Evolutionary conservation across 2,329 filamentous ascomycete genomes (phyloP), one percentile per base, ranked within the genome.

Genomic region (Clonostachys rhizophaga): DNA sequence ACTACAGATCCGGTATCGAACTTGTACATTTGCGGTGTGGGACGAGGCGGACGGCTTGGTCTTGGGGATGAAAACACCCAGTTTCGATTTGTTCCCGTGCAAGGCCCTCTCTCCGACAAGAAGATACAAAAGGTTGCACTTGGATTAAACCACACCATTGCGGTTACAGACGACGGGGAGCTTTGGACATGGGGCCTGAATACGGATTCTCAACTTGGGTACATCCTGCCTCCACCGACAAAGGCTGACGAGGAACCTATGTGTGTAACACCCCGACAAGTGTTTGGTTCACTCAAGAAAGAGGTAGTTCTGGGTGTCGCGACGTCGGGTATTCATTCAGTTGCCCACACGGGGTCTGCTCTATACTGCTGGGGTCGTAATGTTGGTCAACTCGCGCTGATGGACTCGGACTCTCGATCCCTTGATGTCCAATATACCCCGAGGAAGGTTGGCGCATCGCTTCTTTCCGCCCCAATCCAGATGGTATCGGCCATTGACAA

Each of bases 331-430:
- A 84, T 95, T 37, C 94, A 99, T 66, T 97, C 94, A 0, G 91
- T 95, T 4, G 89, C 90, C 0, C 87, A 94, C 58, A 96, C 90
- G 1, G 76, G 79, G 2, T 81, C 83, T 1, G 89, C 89, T 2
- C 70, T 99, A 2, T 99, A 89, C 61, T 95, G 90, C 3, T 99
- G 95, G 76, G 94, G 94, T 18, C 95, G 94, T 58, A 99, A 97
- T 57, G 84, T 91, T 55, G 94, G 94, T 2, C 94, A 99, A 63
- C 78, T 99, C 42, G 94, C 91, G 6, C 77, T 99, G 46, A 91
- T 96, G 70, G 94, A 96, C 63, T 92, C 94, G 1, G 92, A 97
- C 66, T 95, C 94, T 24, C 83, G 91, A 42, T 96, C 91, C 1
- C 77, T 97, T 6, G 89, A 94, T 55, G 71, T 86, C n/a, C 94